phyloP scores from a whole-genome alignment of 177 flowering plant species.

The Telopea speciosissima region DNA sequence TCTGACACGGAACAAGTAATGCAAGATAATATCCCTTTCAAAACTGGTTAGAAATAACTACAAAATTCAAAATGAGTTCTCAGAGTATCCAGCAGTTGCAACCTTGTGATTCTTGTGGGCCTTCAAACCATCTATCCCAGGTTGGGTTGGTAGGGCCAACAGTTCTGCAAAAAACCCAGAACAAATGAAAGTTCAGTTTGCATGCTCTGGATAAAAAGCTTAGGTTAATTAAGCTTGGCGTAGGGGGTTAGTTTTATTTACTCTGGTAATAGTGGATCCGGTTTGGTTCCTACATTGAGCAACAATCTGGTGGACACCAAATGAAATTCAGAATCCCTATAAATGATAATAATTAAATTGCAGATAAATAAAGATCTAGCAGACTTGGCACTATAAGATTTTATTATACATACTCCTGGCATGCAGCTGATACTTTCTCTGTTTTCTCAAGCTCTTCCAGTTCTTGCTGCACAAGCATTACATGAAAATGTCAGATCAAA shows the following conservation, averaged over 20 bases:
- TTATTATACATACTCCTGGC: constrained; percentile 28
- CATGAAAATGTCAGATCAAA: background rate
- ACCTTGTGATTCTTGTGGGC: constrained; percentile 51
- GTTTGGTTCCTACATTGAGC: constrained; percentile 41
- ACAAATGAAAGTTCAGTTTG: background rate
- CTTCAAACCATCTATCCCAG: constrained; percentile 84
- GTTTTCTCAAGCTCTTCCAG: constrained; percentile 29
- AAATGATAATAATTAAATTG: background rate
- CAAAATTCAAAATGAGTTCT: constrained; percentile 7
- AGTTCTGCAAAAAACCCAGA: constrained; percentile 38
- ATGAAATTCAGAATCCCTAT: constrained; percentile 5
- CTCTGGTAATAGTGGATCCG: constrained; percentile 80
- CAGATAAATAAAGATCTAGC: background rate
- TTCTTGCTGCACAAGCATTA: constrained; percentile 22
- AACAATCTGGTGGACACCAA: constrained; percentile 24
- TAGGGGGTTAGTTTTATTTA: constrained; percentile 32
- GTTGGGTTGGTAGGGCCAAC: constrained; percentile 49
- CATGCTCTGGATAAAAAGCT: background rate
- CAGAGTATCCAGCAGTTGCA: constrained; percentile 68
- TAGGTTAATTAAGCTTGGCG: background rate
- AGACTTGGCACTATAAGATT: background rate
- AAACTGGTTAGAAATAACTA: background rate
- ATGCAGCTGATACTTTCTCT: constrained; percentile 25
- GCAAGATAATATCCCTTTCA: background rate
- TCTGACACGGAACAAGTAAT: background rate